Evolutionary conservation across 2,329 filamentous ascomycete species (phyloP).

Genomic region (Rutstroemia sp.): DNA sequence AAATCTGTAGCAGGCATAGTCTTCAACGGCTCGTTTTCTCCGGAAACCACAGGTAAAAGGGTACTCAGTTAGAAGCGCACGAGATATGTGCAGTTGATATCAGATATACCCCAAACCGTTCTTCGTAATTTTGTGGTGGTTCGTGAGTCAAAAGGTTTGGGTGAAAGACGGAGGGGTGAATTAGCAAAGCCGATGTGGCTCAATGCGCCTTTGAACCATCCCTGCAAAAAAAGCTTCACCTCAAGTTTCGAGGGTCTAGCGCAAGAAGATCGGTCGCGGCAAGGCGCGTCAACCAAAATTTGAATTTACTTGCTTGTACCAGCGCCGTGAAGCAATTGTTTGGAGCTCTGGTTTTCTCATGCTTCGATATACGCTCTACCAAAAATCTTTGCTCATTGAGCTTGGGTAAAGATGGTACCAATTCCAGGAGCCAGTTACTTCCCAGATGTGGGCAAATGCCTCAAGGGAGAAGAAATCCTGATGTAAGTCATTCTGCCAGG

Average conservation of each 20-base stretch:
- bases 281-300: conserved; percentile 17
- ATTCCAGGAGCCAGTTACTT: conserved; percentile 66
- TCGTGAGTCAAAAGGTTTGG: too few relatives aligned
- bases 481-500: conserved; percentile 50
- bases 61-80: not conserved
- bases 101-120: too few relatives aligned
- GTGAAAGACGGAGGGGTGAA: too few relatives aligned
- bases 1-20: conserved; percentile 41
- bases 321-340: not conserved
- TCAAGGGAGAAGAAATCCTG: conserved; percentile 71
- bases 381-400: conserved; percentile 34
- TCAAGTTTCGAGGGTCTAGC: not conserved
- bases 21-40: not conserved
- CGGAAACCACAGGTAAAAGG: not conserved
- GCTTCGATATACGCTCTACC: conserved; percentile 21
- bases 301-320: not conserved
- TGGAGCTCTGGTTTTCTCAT: conserved; percentile 17
- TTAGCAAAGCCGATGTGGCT: too few relatives aligned
- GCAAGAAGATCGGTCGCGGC: not conserved
- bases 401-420: conserved; percentile 56
- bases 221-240: conserved; percentile 3
- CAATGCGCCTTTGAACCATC: not conserved
- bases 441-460: conserved; percentile 76
- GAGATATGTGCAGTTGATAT: too few relatives aligned
- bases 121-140: too few relatives aligned